A percentile compares a stretch with the other conserved stretches of the same genome.
Evolutionary conservation across 106 monocot species (phyloP).

Genomic region (Cymbidium sinense): DNA sequence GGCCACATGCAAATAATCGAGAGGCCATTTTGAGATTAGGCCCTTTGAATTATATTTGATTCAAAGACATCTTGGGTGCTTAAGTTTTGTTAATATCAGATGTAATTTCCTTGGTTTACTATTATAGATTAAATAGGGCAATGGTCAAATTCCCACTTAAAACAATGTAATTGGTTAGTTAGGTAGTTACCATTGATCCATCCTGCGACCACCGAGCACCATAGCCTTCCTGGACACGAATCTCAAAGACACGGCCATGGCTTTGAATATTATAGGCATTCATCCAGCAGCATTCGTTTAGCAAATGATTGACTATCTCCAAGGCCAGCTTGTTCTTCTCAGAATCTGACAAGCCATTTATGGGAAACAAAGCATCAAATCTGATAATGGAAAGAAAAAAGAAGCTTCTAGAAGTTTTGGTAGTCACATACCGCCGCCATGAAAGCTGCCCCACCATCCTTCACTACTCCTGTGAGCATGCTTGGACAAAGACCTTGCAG

Average conservation of each 20-base stretch:
- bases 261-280: slow-evolving; percentile 57
- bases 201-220: slow-evolving; percentile 91
- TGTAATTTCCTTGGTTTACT: too few species aligned
- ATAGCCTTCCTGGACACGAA: slow-evolving; percentile 72
- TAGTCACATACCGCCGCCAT: slow-evolving; percentile 52
- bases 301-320: slow-evolving; percentile 35
- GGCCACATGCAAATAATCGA: too few species aligned
- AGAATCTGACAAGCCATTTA: slow-evolving; percentile 39
- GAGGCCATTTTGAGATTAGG: too few species aligned
- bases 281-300: slow-evolving; percentile 76
- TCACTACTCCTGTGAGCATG: slow-evolving; percentile 65
- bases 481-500: slow-evolving; percentile 87
- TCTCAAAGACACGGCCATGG: slow-evolving; percentile 59
- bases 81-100: too few species aligned
- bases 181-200: slow-evolving; percentile 58
- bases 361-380: slow-evolving; percentile 1
- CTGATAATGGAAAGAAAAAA: background rate
- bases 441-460: slow-evolving; percentile 78
- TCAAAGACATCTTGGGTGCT: too few species aligned
- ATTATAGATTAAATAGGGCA: too few species aligned
- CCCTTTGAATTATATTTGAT: too few species aligned
- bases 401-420: background rate
- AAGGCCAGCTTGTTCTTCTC: slow-evolving; percentile 60
- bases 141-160: background rate
- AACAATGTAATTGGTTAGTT: background rate